Evolutionary conservation across 352 stramenopile species (phyloP).

Genomic region (Globisporangium echinulatum): DNA sequence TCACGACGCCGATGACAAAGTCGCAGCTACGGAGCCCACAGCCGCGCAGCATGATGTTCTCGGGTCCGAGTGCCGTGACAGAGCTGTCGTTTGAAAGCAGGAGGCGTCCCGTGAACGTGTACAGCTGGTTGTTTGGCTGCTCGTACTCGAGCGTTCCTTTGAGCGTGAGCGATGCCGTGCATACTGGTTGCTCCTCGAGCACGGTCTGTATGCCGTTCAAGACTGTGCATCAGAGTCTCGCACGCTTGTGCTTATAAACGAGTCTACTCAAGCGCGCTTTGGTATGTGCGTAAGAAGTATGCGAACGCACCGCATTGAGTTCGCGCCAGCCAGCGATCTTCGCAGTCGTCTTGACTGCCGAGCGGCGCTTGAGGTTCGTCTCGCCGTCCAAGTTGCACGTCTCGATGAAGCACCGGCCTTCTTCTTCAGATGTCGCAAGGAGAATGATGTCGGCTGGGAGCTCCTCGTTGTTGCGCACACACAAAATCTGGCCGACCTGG

Average conservation of each 20-base stretch:
- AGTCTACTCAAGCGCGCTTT: too few species aligned
- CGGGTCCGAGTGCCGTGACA: slow-evolving; percentile 27
- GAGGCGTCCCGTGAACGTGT: slow-evolving; percentile 63
- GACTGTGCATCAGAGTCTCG: slow-evolving; percentile 78
- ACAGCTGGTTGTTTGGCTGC: slow-evolving; percentile 71
- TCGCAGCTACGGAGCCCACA: slow-evolving; percentile 52
- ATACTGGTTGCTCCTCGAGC: slow-evolving; percentile 19
- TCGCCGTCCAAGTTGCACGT: slow-evolving; percentile 93
- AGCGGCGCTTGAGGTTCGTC: slow-evolving; percentile 89
- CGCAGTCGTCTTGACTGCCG: slow-evolving; percentile 43
- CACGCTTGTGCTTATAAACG: too few species aligned
- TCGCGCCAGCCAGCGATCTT: slow-evolving; percentile 51
- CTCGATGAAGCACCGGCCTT: slow-evolving; percentile 87
- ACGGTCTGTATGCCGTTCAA: slow-evolving; percentile 14
- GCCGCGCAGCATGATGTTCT: slow-evolving; percentile 84
- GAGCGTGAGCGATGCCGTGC: slow-evolving; percentile 18
- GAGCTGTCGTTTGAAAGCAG: neutral
- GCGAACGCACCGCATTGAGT: slow-evolving; percentile 24
- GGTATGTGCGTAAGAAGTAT: slow-evolving; percentile 21
- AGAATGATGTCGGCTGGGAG: slow-evolving; percentile 79
- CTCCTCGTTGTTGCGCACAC: slow-evolving; percentile 47
- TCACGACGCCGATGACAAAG: slow-evolving; percentile 69
- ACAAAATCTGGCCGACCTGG: slow-evolving; percentile 61
- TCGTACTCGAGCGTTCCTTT: slow-evolving; percentile 48
- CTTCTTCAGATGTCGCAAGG: slow-evolving; percentile 62